phyloP scores from a whole-genome alignment of 2,329 filamentous ascomycete species.

The Phaeoacremonium minimum region DNA sequence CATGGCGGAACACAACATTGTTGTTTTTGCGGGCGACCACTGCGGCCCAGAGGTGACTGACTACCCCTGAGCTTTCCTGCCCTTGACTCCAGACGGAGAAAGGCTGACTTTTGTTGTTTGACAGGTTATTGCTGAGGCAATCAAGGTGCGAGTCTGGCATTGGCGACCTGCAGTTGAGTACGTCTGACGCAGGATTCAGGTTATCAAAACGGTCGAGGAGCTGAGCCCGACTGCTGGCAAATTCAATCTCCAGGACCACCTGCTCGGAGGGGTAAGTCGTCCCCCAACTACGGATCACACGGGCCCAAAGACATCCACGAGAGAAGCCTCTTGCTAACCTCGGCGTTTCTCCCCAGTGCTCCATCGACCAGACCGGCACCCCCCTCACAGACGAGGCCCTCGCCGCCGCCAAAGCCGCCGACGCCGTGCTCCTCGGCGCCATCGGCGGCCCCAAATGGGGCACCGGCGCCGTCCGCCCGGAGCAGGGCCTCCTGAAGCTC shows the following conservation, averaged over 20 bases:
- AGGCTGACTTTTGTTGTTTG: slow-evolving; percentile 4
- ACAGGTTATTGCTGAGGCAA: slow-evolving; percentile 68
- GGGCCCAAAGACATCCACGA: slow-evolving; percentile 4
- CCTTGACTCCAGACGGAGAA: slow-evolving; percentile 2
- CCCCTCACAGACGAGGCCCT: slow-evolving; percentile 38
- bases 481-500: slow-evolving; percentile 36
- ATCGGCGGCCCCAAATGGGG: slow-evolving; percentile 44
- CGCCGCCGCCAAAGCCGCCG: slow-evolving; percentile 29
- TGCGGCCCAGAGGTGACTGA: slow-evolving; percentile 68
- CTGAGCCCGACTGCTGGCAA: slow-evolving; percentile 62
- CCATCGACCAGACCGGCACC: slow-evolving; percentile 37
- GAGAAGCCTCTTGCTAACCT: slow-evolving; percentile 18
- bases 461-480: slow-evolving; percentile 22
- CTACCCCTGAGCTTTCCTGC: slow-evolving; percentile 5
- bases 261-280: slow-evolving; percentile 80
- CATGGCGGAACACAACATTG: slow-evolving; percentile 67
- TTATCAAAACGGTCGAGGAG: slow-evolving; percentile 75
- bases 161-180: slow-evolving; percentile 2
- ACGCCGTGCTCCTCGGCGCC: slow-evolving; percentile 42
- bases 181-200: slow-evolving; percentile 37
- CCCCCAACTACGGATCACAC: background rate
- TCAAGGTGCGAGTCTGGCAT: slow-evolving; percentile 57
- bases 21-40: slow-evolving; percentile 73
- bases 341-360: slow-evolving; percentile 15
- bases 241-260: slow-evolving; percentile 87